Evolutionary conservation across 805 yeast genomes (phyloP).

Genomic region (Wickerhamomyces ciferrii): DNA sequence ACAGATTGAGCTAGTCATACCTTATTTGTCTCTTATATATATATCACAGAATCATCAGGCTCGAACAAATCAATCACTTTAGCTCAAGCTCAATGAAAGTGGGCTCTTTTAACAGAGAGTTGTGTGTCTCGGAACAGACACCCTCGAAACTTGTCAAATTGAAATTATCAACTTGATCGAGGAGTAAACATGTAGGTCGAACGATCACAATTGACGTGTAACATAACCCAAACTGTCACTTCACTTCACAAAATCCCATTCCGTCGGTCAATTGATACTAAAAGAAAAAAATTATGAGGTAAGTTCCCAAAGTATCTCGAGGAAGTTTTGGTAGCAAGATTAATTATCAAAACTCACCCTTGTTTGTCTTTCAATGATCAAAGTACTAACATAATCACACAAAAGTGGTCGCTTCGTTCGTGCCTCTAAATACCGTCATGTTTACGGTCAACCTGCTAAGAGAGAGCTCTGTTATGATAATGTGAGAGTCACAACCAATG

Average conservation of each 20-base stretch:
- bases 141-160: background rate
- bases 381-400: background rate
- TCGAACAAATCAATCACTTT: no score
- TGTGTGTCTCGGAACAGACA: background rate
- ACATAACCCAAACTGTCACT: background rate
- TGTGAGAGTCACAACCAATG: conserved; percentile 76
- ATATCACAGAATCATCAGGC: no score
- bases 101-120: no score
- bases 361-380: background rate
- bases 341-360: no score
- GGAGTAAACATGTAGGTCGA: background rate
- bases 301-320: background rate
- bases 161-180: background rate
- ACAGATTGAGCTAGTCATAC: no score
- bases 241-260: no score
- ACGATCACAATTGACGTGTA: background rate
- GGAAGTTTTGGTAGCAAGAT: no score
- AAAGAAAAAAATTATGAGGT: background rate
- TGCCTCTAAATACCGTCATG: conserved; percentile 96
- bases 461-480: conserved; percentile 40
- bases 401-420: conserved; percentile 82
- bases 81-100: no score
- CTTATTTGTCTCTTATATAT: no score
- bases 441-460: conserved; percentile 81
- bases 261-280: no score